Base-by-base conservation (phyloP, 2,329 filamentous ascomycete species). In the Chalaropsis thielavioides region DNA sequence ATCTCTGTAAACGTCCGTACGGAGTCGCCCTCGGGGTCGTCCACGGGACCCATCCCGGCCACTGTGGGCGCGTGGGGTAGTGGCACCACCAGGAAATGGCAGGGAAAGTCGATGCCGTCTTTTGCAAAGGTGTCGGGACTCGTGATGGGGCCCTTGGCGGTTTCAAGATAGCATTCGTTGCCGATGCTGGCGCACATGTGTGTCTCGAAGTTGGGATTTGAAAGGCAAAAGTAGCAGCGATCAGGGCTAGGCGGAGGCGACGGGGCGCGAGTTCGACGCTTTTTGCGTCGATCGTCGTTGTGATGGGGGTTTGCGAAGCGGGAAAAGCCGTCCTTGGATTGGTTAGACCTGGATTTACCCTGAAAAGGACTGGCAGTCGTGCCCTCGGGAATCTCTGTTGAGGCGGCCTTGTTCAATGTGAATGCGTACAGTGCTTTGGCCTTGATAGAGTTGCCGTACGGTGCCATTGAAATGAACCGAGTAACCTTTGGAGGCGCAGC, bases 201-300 rank as follows among this genome's bases (percentile, higher is more conserved):
- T 1, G 87, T 87, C 63, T 89, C 88, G 56, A 94, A 79, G 67
- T 87, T 88, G 5, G 88, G 84, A 73, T 95, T 96, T 5, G 90
- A 92, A 11, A 99, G 81, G 73, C 94, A 99, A 78, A 99, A 97
- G 79, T 94, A 99, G 76, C 94, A 99, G 71, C 87, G 82, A 63
- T 87, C 86, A 1, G 90, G 90, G 0, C 86, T 84, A 0, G 84
- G 85, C 6, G 83, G 84, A 13, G 86, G 84, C 5, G 79, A 71
- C 73, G 75, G 65, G 44, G 73, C 76, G 1, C 76, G 76, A 15
- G 79, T 78, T 70, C 80, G 81, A 54, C 76, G 74, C 10, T 76
- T 75, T 13, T 78, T 75, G 54, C 76, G 74, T 46, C 76, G 73
- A 59, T 79, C 74, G 59, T 80, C 75, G 13, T 74, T 75, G 64